phyloP scores from a whole-genome alignment of 352 stramenopile species.

The Phytophthora kernoviae region DNA sequence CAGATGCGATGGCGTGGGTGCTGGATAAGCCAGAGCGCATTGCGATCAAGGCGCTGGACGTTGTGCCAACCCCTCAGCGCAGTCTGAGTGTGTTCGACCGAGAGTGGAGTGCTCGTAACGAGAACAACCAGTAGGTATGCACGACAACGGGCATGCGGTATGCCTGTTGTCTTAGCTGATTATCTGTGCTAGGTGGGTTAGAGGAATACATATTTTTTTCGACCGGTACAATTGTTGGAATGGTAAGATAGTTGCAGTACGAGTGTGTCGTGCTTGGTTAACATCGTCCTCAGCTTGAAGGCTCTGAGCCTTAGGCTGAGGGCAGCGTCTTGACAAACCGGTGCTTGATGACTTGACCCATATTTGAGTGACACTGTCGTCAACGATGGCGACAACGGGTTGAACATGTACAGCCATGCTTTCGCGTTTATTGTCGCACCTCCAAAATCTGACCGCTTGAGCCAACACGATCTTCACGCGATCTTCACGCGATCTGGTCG shows the following conservation, averaged over 20 bases:
- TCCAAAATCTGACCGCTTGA: background rate
- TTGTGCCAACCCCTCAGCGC: slow-evolving; percentile 32
- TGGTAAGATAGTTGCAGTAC: too few relatives aligned
- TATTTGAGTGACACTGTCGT: too few relatives aligned
- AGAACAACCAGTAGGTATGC: slow-evolving; percentile 6
- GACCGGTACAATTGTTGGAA: too few relatives aligned
- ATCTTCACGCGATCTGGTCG: slow-evolving; percentile 27
- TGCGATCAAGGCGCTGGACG: slow-evolving; percentile 31
- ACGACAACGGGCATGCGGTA: too few relatives aligned
- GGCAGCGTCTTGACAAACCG: too few relatives aligned
- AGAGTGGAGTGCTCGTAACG: slow-evolving; percentile 28
- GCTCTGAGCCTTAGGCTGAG: too few relatives aligned
- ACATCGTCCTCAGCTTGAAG: too few relatives aligned
- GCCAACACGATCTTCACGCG: slow-evolving; percentile 18
- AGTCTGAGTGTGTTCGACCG: slow-evolving; percentile 38
- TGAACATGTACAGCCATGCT: background rate
- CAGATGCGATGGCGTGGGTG: slow-evolving; percentile 34
- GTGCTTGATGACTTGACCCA: too few relatives aligned
- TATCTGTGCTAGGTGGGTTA: too few relatives aligned
- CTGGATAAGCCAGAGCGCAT: slow-evolving; percentile 30
- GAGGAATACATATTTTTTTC: background rate
- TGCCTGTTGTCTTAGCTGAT: too few relatives aligned
- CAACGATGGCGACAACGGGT: too few relatives aligned
- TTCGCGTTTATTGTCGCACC: background rate
- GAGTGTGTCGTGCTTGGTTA: too few relatives aligned